Conservation (phyloP, 78 protist genomes). For the Bodo saltans region DNA sequence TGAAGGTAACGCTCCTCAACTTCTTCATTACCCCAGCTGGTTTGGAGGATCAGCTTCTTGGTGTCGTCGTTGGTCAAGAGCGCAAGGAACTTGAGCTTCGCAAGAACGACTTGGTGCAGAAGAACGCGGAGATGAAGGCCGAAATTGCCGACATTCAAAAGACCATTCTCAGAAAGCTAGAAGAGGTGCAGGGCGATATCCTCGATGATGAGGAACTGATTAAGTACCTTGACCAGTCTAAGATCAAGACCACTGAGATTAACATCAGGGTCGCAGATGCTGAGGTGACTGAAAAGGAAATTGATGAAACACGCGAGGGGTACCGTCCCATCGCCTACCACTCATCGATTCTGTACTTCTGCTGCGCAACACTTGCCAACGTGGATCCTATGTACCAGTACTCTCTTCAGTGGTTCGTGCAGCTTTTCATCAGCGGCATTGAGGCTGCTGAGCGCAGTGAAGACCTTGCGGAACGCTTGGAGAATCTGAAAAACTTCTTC, state of each 20-base stretch:
- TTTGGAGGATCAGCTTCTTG: constrained; percentile 78
- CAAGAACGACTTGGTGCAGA: constrained; percentile 54
- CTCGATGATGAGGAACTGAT: constrained; percentile 79
- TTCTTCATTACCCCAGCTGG: constrained; percentile 71
- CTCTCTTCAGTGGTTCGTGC: constrained; percentile 79
- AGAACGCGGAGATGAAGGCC: constrained; percentile 52
- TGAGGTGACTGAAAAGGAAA: constrained; percentile 60
- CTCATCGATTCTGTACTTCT: constrained; percentile 69
- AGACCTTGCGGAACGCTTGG: constrained; percentile 44
- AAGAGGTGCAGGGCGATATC: constrained; percentile 46
- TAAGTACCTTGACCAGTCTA: constrained; percentile 65
- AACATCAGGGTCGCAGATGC: constrained; percentile 54
- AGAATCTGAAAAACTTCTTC: constrained; percentile 48
- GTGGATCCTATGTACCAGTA: constrained; percentile 93
- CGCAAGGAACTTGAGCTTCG: constrained; percentile 67
- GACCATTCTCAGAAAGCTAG: constrained; percentile 57
- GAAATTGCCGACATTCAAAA: constrained; percentile 67
- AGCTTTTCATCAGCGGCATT: constrained; percentile 54
- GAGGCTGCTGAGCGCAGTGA: constrained; percentile 40
- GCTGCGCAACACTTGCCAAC: constrained; percentile 63
- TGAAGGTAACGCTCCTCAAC: constrained; percentile 76
- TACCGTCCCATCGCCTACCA: constrained; percentile 63
- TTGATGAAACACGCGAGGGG: constrained; percentile 58
- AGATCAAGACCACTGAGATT: constrained; percentile 49
- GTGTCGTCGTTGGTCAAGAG: constrained; percentile 62